These are phyloP conservation scores for Filobasidium wieringae DNA, from an alignment of 768 basidiomycete species.

Conservation along the genomic window DNA sequence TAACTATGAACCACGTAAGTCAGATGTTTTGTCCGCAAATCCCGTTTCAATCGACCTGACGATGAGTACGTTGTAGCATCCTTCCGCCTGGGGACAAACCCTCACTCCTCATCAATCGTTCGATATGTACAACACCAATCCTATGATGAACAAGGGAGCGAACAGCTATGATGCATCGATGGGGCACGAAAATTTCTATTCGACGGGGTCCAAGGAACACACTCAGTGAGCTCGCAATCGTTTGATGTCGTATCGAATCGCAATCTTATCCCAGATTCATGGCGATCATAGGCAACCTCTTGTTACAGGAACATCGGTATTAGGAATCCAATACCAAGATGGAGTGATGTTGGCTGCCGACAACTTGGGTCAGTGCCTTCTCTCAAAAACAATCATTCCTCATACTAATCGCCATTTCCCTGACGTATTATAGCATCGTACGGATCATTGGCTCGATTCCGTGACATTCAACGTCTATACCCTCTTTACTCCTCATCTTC, in stretches of 20 bases:
- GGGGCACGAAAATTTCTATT: no score
- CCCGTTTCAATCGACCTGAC: background rate
- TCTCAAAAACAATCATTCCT: background rate
- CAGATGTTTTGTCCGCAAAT: background rate
- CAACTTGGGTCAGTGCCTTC: conserved; percentile 63
- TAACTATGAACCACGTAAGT: conserved; percentile 12
- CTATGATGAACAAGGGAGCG: no score
- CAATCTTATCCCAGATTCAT: no score
- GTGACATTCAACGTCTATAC: conserved; percentile 80
- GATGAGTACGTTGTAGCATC: conserved; percentile 16
- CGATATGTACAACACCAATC: conserved; percentile 6
- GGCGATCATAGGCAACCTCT: conserved; percentile 64
- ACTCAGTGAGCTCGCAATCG: background rate
- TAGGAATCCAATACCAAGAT: conserved; percentile 87
- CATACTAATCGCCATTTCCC: background rate
- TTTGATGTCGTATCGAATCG: background rate
- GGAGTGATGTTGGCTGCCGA: conserved; percentile 98
- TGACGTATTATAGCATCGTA: conserved; percentile 59
- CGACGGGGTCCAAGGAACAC: no score
- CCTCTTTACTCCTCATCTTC: conserved; percentile 36
- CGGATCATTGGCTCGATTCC: conserved; percentile 92
- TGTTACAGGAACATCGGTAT: conserved; percentile 91
- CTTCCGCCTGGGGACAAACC: conserved; percentile 28
- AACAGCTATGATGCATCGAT: background rate
- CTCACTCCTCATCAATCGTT: conserved; percentile 14